These are phyloP conservation scores for Eremochloa ophiuroides DNA, from an alignment of 176 grass and related monocot species.

Conservation along the genomic window DNA sequence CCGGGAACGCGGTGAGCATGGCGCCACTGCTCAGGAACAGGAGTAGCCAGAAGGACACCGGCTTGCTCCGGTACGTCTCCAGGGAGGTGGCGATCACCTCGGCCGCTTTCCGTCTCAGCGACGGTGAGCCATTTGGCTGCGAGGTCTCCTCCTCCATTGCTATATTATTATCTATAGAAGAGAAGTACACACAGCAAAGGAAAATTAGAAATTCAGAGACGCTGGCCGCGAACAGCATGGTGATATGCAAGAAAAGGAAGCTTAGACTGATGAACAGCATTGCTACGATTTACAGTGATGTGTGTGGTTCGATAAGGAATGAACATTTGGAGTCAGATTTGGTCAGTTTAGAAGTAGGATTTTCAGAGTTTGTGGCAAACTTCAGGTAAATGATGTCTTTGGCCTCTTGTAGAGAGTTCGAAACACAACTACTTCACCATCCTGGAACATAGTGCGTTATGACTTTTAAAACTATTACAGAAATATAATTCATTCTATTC, in stretches of 20 bases:
- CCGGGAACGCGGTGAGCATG: constrained; percentile 79
- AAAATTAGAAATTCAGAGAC: background rate
- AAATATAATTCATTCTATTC: too few relatives aligned
- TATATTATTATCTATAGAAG: background rate
- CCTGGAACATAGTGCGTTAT: too few relatives aligned
- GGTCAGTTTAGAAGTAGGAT: background rate
- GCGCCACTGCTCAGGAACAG: constrained; percentile 36
- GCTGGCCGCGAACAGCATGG: background rate
- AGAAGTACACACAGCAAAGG: background rate
- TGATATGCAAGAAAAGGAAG: background rate
- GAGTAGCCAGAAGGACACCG: constrained; percentile 44
- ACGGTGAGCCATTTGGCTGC: background rate
- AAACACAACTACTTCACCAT: too few relatives aligned
- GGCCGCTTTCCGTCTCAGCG: constrained; percentile 14
- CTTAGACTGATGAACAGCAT: too few relatives aligned
- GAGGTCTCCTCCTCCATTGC: background rate
- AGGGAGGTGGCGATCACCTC: constrained; percentile 1
- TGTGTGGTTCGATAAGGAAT: background rate
- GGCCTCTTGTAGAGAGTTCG: background rate
- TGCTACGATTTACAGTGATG: background rate
- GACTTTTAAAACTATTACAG: too few relatives aligned
- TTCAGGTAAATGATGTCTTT: background rate
- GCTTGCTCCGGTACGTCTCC: constrained; percentile 56
- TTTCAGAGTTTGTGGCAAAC: background rate
- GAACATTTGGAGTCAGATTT: background rate